Conservation (phyloP, 257 asterid species). For the Mentha longifolia region DNA sequence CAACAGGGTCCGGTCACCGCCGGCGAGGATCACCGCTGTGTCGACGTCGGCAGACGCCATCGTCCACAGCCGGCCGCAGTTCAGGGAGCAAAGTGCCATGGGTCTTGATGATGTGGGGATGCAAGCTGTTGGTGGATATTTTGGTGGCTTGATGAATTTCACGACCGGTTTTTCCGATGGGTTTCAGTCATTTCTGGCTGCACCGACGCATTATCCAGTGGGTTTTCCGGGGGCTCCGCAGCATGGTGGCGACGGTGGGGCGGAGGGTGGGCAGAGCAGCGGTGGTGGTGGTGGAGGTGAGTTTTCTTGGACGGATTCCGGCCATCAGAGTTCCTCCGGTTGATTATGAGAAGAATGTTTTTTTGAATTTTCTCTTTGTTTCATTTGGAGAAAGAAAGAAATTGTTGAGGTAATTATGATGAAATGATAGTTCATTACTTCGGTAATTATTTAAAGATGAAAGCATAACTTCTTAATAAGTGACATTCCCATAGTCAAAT, state of each 20-base stretch:
- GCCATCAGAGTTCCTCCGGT: slow-evolving; percentile 36
- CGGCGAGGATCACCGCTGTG: slow-evolving; percentile 22
- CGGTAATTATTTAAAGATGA: neutral
- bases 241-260: neutral
- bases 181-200: slow-evolving; percentile 9
- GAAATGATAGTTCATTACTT: neutral
- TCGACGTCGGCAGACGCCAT: slow-evolving; percentile 40
- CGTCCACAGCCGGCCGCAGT: slow-evolving; percentile 37
- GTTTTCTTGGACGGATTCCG: slow-evolving; percentile 38
- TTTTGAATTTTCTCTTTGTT: neutral
- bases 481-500: too few species aligned
- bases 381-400: neutral
- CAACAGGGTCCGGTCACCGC: neutral
- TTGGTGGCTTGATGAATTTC: slow-evolving; percentile 34
- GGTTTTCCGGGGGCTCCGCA: slow-evolving; percentile 19
- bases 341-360: slow-evolving; percentile 15
- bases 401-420: neutral
- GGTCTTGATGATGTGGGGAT: slow-evolving; percentile 38
- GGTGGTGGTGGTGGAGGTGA: slow-evolving; percentile 40
- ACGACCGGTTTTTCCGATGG: slow-evolving; percentile 20
- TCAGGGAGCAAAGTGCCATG: slow-evolving; percentile 19
- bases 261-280: slow-evolving; percentile 37
- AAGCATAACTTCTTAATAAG: neutral
- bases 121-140: slow-evolving; percentile 11
- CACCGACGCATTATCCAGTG: slow-evolving; percentile 12